phyloP scores from a whole-genome alignment of 2,329 filamentous ascomycete genomes.

The Boeremia exigua region DNA sequence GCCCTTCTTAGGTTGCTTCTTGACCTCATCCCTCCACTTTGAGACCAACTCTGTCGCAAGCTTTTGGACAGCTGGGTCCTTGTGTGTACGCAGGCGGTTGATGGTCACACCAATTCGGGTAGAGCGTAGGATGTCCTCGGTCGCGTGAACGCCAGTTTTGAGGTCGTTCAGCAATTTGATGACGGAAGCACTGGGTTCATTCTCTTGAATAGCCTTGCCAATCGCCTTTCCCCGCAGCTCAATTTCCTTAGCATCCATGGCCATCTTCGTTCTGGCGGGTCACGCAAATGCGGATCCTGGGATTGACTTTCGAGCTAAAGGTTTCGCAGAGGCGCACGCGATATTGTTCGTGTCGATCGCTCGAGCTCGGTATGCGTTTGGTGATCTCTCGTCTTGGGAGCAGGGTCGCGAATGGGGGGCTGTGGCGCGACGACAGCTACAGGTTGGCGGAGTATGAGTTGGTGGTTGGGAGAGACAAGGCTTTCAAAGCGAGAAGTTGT shows the following conservation, averaged over 20 bases:
- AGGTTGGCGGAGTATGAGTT: constrained; percentile 5
- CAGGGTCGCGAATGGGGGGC: neutral
- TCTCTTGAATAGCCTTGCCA: constrained; percentile 76
- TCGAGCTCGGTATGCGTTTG: constrained; percentile 13
- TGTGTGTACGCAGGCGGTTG: constrained; percentile 83
- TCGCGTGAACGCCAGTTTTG: constrained; percentile 79
- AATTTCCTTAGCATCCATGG: constrained; percentile 84
- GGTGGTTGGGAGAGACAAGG: neutral
- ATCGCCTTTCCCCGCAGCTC: constrained; percentile 78
- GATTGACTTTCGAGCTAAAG: neutral
- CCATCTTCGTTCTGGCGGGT: constrained; percentile 22
- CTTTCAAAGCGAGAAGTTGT: constrained; percentile 5
- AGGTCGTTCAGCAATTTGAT: constrained; percentile 77
- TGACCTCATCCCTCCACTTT: constrained; percentile 85
- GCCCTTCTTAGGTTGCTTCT: constrained; percentile 53
- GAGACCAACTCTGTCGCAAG: constrained; percentile 82
- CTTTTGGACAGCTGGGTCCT: constrained; percentile 72
- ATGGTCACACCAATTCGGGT: constrained; percentile 93
- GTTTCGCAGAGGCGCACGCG: constrained; percentile 1
- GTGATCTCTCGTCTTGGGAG: neutral
- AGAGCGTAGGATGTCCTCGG: constrained; percentile 86
- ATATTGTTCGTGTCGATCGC: constrained; percentile 3
- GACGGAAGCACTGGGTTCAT: constrained; percentile 75
- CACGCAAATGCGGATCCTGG: neutral
- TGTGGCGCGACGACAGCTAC: constrained; percentile 2